A percentile compares a stretch with the other conserved stretches of the same genome.
Conservation (phyloP, 2,329 filamentous ascomycete species). For the Alternaria atra region DNA sequence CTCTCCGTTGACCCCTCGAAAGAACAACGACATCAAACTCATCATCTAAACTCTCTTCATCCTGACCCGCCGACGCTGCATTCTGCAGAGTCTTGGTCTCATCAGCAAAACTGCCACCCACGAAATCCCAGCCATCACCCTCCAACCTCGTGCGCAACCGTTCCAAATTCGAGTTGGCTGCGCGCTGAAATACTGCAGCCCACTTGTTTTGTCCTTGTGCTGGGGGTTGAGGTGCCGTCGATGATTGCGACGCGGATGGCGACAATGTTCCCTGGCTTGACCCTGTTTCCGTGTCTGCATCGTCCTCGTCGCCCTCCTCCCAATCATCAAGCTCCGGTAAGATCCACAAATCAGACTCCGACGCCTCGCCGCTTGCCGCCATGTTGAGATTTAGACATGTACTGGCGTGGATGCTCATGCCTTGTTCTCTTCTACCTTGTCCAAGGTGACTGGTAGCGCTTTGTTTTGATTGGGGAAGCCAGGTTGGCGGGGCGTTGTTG, state of each 20-base stretch:
- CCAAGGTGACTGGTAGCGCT: conserved; percentile 8
- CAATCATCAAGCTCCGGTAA: conserved; percentile 45
- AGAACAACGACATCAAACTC: conserved; percentile 41
- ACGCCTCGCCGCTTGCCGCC: conserved; percentile 5
- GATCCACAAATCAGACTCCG: conserved; percentile 44
- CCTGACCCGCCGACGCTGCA: conserved; percentile 11
- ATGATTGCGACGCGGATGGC: neutral
- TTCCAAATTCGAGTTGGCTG: conserved; percentile 43
- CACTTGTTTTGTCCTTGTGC: conserved; percentile 14
- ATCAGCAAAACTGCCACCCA: conserved; percentile 41
- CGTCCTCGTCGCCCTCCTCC: conserved; percentile 27
- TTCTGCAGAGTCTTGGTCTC: conserved; percentile 24
- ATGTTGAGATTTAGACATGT: conserved; percentile 34
- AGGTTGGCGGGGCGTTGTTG: conserved; percentile 18
- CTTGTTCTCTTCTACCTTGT: conserved; percentile 1
- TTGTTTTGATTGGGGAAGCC: conserved; percentile 24
- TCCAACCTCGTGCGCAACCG: conserved; percentile 40
- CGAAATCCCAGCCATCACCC: conserved; percentile 48
- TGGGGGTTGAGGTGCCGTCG: neutral
- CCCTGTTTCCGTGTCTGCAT: neutral
- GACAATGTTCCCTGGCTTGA: neutral
- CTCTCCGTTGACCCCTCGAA: neutral
- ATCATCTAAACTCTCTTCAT: conserved; percentile 43
- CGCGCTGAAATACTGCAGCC: conserved; percentile 34
- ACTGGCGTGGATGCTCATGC: conserved; percentile 33